Base-by-base conservation (phyloP, 345 rosid genomes). In the Barbarea vulgaris region DNA sequence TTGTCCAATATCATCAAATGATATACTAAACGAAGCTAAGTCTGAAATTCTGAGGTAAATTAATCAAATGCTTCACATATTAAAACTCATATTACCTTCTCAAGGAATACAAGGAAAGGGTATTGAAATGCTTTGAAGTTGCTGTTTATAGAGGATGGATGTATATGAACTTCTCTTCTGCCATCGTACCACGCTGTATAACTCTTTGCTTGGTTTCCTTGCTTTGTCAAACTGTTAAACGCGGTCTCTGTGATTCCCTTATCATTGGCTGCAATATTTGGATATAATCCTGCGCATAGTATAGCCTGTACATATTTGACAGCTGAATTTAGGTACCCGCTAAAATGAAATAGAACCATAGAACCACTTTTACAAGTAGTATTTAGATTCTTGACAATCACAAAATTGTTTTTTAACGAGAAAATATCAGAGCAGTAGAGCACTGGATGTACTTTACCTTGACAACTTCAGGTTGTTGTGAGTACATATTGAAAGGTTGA, bases 71-170 rank as follows among this genome's bases (percentile, higher is more conserved):
- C 22, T 33, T 66, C 22, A 36, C n/a, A 18, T 36, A 28, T 37
- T 52, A 64, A 50, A 81, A 58, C 30, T 70, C 19, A 56, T 48
- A 65, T 66, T 47, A 91, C 98, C 97, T 91, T 91, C 72, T 93
- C 97, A 77, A 89, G 97, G 78, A 87, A 91, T 67, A 88, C 94
- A 9, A 91, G 79, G 67, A 93, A 91, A 77, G 97, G 94, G 72
- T 89, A 80, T 66, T 84, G 94, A 76, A 87, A 88, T 39, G 89
- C 78, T 82, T 85, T 86, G 51, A 74, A 68, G 67, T 76, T 83
- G 77, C 82, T 75, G 83, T 91, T 93, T 70, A 93, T 79, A 21
- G 98, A 93, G 46, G 96, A 80, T 64, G 86, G 87, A 69, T 91
- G 91, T 31, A 91, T 80, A 72, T 87, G 85, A 67, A 93, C 98